Conservation (phyloP, 164 flowering plant genomes). For the Stephania yunnanensis region DNA sequence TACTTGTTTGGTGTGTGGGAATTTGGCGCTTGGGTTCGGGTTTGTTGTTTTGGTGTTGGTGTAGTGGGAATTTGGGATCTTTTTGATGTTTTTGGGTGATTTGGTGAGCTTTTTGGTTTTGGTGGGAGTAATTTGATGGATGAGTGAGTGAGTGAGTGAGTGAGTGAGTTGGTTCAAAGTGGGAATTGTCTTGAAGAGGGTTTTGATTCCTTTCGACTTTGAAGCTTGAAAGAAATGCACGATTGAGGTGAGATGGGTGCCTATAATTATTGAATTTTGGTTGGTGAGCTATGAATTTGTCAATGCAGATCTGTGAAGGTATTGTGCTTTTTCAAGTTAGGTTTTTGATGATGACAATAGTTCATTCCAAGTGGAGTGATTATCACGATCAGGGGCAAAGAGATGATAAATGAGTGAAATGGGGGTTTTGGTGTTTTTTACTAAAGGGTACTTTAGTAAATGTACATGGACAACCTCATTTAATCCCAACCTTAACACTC, state of each 20-base stretch:
- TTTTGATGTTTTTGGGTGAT: not conserved
- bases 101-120: not conserved
- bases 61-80: not conserved
- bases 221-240: not conserved
- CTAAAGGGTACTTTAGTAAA: too few relatives aligned
- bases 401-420: too few relatives aligned
- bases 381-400: not conserved
- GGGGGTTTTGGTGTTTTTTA: too few relatives aligned
- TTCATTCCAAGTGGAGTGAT: too few relatives aligned
- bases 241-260: not conserved
- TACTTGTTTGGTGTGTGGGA: not conserved
- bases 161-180: not conserved
- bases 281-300: not conserved
- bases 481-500: too few relatives aligned
- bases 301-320: not conserved
- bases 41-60: not conserved
- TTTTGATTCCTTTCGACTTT: not conserved
- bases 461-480: too few relatives aligned
- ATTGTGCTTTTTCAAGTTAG: not conserved
- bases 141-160: too few relatives aligned
- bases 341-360: not conserved
- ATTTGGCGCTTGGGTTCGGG: not conserved
- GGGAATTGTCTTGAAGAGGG: not conserved
- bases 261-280: not conserved
- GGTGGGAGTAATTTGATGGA: not conserved